Conservation (phyloP, 2,329 filamentous ascomycete species). For the Claviceps monticola region DNA sequence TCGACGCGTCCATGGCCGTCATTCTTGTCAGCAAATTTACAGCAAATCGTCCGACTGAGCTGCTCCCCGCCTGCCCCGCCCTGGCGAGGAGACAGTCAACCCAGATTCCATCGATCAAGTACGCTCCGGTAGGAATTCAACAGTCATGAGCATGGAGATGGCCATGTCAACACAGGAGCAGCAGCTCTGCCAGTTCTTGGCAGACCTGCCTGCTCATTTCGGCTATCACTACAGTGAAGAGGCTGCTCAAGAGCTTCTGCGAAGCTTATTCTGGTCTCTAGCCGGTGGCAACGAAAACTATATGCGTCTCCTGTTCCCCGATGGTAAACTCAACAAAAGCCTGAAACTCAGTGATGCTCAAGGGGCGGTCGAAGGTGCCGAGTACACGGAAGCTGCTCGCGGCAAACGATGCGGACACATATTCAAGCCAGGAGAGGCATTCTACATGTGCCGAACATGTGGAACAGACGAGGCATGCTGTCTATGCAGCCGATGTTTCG, state of each 20-base stretch:
- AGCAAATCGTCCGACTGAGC: slow-evolving; percentile 7
- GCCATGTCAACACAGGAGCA: slow-evolving; percentile 55
- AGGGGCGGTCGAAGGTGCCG: slow-evolving; percentile 82
- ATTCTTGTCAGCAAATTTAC: background rate
- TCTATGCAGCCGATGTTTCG: slow-evolving; percentile 86
- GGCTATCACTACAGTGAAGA: slow-evolving; percentile 61
- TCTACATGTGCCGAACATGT: slow-evolving; percentile 89
- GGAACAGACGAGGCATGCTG: slow-evolving; percentile 91
- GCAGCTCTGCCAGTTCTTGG: slow-evolving; percentile 71
- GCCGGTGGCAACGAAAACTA: slow-evolving; percentile 62
- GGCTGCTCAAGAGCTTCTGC: slow-evolving; percentile 58
- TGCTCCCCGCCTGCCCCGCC: background rate
- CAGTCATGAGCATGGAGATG: slow-evolving; percentile 33
- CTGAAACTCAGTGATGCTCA: slow-evolving; percentile 80
- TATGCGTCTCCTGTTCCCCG: slow-evolving; percentile 68
- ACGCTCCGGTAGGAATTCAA: slow-evolving; percentile 11
- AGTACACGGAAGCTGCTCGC: slow-evolving; percentile 82
- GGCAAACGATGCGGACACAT: slow-evolving; percentile 96
- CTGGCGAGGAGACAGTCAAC: background rate
- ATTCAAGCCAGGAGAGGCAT: slow-evolving; percentile 86
- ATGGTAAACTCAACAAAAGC: slow-evolving; percentile 47
- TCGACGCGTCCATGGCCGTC: slow-evolving; percentile 2
- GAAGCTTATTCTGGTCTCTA: slow-evolving; percentile 76
- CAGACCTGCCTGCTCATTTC: slow-evolving; percentile 60
- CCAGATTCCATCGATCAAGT: background rate